Evolutionary conservation across 306 rosid species (phyloP), one percentile per base, ranked within the genome.

Genomic region (Herpetospermum pedunculosum): DNA sequence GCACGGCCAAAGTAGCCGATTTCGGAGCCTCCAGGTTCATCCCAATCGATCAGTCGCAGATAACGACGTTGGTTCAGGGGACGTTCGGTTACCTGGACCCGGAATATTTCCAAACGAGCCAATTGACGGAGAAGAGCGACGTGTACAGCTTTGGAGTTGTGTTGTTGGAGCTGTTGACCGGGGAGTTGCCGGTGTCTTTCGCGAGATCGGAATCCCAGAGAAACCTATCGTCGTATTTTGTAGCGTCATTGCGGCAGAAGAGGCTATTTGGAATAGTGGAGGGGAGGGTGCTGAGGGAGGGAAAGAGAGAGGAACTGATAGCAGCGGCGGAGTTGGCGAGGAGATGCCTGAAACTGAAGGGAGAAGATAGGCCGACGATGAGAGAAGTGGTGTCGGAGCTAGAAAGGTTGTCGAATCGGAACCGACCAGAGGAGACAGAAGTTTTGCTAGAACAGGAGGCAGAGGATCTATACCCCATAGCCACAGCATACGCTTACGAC

Each of bases 81-180:
- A 70, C 75, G 10, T 47, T 70, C 4, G 75, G 75, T 8, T 70
- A 70, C 35, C 30, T 70, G 11, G 75, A 70, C 54, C 75, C 75
- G 13, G 75, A 70, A 4, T 70, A 70, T 18, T 70, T 70, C 12
- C 75, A 70, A 49, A 70, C 59, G 16, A 14, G 60, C 30, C 75
- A 28, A 19, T 10, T 70, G 43, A 70, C 75, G 26, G 75, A 70
- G 8, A 70, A 70, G 75, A 70, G 75, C 59, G 75, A 70, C 4
- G 75, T 70, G 41, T 70, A 70, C 41, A 70, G 75, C 28, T 70
- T 70, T n/a, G 75, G 75, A 13, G 75, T 70, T 13, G 75, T 70
- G 8, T 29, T 70, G 23, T 26, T 49, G 25, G 75, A 70, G 38
- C n/a, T 70, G 26, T 48, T 70, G 41, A 70, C 60, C 16, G 75